Percentiles rank a stretch among this genome's conserved stretches.
Evolutionary conservation across 257 asterid species (phyloP).

Genomic region (Capsicum rhomboideum): DNA sequence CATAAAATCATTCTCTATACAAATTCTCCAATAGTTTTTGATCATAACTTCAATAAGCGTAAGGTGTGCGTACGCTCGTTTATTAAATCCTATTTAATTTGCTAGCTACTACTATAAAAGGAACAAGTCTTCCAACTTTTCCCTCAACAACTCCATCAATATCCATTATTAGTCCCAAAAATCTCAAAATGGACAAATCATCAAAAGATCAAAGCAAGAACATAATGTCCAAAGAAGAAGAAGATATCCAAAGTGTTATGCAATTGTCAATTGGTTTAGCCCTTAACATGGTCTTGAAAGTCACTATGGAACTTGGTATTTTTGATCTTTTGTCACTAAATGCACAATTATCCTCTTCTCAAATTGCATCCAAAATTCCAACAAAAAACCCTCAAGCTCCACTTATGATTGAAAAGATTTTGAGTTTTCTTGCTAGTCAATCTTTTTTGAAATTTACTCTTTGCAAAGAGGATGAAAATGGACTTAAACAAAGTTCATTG

Average conservation of each 20-base stretch:
- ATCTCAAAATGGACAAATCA: background rate
- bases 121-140: background rate
- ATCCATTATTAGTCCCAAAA: background rate
- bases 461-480: background rate
- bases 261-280: background rate
- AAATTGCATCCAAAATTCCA: constrained; percentile 3
- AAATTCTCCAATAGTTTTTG: background rate
- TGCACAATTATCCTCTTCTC: background rate
- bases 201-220: background rate
- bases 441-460: background rate
- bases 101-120: background rate
- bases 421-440: constrained; percentile 2
- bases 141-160: background rate
- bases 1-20: no score
- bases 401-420: constrained; percentile 7
- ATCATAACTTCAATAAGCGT: background rate
- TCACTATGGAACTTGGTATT: constrained; percentile 14
- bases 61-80: no score
- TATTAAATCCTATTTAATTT: background rate
- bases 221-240: background rate
- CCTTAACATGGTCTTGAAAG: constrained; percentile 3
- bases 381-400: constrained; percentile 4
- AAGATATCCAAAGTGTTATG: background rate
- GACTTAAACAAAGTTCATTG: background rate
- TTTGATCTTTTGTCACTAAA: constrained; percentile 6